Evolutionary conservation across 306 rosid species (phyloP).

Genomic region (Betula pendula): DNA sequence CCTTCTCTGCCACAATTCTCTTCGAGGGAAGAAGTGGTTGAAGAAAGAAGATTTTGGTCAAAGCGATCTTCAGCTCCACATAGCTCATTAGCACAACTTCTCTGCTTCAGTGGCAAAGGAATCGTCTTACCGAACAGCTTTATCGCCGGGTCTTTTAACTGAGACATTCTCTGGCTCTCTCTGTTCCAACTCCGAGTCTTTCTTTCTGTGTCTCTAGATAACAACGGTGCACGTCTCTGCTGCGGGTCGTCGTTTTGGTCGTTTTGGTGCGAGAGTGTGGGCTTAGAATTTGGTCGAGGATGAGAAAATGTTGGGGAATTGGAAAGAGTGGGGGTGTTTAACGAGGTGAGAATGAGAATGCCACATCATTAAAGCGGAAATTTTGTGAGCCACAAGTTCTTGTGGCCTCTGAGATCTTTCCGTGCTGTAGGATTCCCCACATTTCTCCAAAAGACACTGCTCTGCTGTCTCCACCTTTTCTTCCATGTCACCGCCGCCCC

Average conservation of each 20-base stretch:
- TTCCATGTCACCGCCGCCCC: constrained; percentile 54
- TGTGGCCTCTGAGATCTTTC: constrained; percentile 76
- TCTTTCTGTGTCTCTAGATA: constrained; percentile 8
- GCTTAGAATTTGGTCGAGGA: constrained; percentile 2
- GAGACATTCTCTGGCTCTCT: constrained; percentile 46
- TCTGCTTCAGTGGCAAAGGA: constrained; percentile 41
- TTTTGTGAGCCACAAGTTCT: constrained; percentile 79
- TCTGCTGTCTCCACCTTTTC: constrained; percentile 41
- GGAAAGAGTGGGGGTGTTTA: constrained; percentile 14
- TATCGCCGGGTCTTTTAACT: constrained; percentile 52
- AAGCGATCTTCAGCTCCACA: constrained; percentile 21
- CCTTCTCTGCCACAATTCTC: constrained; percentile 19
- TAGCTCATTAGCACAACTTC: constrained; percentile 15
- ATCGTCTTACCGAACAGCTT: constrained; percentile 87
- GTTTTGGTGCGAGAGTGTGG: constrained; percentile 22
- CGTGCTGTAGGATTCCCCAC: constrained; percentile 70
- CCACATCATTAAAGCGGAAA: constrained; percentile 56
- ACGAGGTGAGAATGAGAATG: constrained; percentile 37
- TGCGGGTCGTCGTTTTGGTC: neutral
- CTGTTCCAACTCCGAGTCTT: neutral
- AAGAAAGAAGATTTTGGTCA: constrained; percentile 31
- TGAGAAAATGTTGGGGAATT: neutral
- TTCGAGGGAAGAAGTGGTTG: constrained; percentile 35
- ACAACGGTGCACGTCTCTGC: neutral
- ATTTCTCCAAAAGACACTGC: constrained; percentile 62